Evolutionary conservation across 2,329 filamentous ascomycete species (phyloP).

Genomic region (Claviceps sp.): DNA sequence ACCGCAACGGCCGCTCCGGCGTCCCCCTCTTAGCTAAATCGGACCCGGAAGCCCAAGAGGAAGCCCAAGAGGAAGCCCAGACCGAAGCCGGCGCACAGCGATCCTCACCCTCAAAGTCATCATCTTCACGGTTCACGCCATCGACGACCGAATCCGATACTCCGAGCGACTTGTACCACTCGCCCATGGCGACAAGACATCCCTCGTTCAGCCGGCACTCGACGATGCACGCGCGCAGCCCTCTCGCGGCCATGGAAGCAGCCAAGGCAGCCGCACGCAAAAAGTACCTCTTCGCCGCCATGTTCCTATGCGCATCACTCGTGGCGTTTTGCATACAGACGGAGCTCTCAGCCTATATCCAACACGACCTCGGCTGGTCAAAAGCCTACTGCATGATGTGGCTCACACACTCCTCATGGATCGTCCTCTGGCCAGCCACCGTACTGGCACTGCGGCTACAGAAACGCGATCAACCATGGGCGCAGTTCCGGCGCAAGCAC

Average conservation of each 20-base stretch:
- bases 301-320: conserved; percentile 73
- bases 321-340: conserved; percentile 88
- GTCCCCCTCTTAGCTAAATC: conserved; percentile 11
- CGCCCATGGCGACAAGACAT: conserved; percentile 3
- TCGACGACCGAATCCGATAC: conserved; percentile 8
- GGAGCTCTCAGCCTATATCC: conserved; percentile 88
- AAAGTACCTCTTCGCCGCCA: conserved; percentile 76
- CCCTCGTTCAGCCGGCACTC: conserved; percentile 32
- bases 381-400: conserved; percentile 99
- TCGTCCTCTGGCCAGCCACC: conserved; percentile 76
- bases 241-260: conserved; percentile 29
- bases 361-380: conserved; percentile 83
- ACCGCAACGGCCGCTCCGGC: conserved; percentile 8
- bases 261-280: conserved; percentile 43
- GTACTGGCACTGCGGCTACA: conserved; percentile 68
- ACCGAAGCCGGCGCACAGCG: conserved; percentile 15
- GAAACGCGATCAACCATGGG: conserved; percentile 67
- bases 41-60: conserved; percentile 4
- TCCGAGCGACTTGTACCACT: conserved; percentile 1
- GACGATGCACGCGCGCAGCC: conserved; percentile 66
- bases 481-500: conserved; percentile 66
- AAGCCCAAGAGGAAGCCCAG: neutral
- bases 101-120: conserved; percentile 8
- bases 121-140: conserved; percentile 13
- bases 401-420: conserved; percentile 90